These are phyloP conservation scores for Leccinum subrobustum DNA, from an alignment of 1,284 basidiomycete species.

Conservation along the genomic window DNA sequence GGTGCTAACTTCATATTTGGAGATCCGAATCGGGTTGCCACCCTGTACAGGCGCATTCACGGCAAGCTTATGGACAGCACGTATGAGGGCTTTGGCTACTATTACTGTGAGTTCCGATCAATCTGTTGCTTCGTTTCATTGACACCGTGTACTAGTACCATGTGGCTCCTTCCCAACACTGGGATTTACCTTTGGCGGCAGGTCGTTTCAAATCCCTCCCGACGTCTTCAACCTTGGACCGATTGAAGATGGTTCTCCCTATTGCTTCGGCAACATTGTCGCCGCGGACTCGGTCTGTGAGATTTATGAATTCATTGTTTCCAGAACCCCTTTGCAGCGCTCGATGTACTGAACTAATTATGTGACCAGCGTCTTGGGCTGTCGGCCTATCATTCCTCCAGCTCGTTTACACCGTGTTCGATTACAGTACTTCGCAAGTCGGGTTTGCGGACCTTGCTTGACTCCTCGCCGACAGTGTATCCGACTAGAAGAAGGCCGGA, in stretches of 20 bases:
- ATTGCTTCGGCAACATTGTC: background rate
- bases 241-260: background rate
- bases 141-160: background rate
- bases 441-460: background rate
- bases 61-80: background rate
- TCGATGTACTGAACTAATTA: background rate
- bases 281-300: background rate
- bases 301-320: background rate
- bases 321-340: background rate
- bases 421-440: background rate
- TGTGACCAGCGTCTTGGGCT: background rate
- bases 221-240: background rate
- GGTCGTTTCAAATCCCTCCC: background rate
- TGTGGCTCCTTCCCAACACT: background rate
- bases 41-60: background rate
- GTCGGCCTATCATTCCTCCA: background rate
- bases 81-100: background rate
- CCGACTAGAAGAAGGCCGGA: background rate
- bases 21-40: background rate
- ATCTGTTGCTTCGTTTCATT: too few species aligned
- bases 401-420: background rate
- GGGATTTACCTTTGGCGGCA: background rate
- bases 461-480: background rate
- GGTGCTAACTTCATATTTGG: background rate
- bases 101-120: background rate